Evolutionary conservation across 208 protist species (phyloP).

Genomic region (Borovskyia barvae): DNA sequence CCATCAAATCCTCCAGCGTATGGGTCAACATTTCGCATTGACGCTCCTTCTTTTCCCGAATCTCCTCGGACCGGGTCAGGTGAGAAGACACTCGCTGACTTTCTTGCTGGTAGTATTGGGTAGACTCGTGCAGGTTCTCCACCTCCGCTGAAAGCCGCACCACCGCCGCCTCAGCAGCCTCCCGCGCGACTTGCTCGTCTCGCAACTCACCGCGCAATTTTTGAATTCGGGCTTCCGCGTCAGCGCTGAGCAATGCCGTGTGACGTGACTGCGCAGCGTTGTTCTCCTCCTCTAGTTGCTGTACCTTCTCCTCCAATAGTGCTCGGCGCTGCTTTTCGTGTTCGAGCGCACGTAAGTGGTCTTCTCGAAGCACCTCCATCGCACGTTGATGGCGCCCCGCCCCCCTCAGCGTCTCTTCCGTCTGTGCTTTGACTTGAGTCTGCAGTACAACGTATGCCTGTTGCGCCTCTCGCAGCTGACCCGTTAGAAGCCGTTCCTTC

Average conservation of each 20-base stretch:
- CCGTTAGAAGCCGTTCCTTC: conserved; percentile 26
- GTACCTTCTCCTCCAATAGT: conserved; percentile 26
- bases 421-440: conserved; percentile 27
- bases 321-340: conserved; percentile 26
- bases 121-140: conserved; percentile 20
- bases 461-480: conserved; percentile 35
- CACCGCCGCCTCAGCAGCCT: conserved; percentile 18
- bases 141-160: conserved; percentile 20
- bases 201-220: conserved; percentile 30
- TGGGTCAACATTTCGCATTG: conserved; percentile 33
- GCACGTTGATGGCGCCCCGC: conserved; percentile 17
- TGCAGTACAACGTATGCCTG: conserved; percentile 29
- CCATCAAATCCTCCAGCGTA: conserved; percentile 45
- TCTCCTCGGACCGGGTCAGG: conserved; percentile 29
- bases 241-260: conserved; percentile 9
- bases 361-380: conserved; percentile 27
- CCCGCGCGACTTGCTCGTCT: conserved; percentile 15
- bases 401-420: conserved; percentile 32
- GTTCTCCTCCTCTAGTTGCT: conserved; percentile 10
- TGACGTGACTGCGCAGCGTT: conserved; percentile 6
- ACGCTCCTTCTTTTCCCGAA: conserved; percentile 26
- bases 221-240: conserved; percentile 29
- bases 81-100: conserved; percentile 7
- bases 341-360: conserved; percentile 20
- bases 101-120: conserved; percentile 31